A percentile compares a stretch with the other conserved stretches of the same genome.
These are phyloP conservation scores for Tubosaeta sp. DNA, from an alignment of 768 basidiomycete genomes.

Conservation along the genomic window DNA sequence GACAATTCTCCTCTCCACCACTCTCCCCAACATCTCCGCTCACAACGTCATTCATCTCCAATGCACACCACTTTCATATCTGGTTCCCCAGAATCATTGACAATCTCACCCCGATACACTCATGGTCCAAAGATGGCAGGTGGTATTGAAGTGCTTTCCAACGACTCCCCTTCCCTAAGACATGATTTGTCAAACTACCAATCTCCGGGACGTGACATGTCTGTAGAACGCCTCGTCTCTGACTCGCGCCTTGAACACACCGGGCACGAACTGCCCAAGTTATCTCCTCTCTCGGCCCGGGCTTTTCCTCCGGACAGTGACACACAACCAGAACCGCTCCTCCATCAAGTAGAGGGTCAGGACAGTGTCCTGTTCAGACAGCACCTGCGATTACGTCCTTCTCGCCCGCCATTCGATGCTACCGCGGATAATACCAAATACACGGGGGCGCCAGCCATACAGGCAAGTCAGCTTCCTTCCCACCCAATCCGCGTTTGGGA, in stretches of 20 bases:
- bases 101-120: constrained; percentile 18
- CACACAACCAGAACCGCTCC: background rate
- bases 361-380: constrained; percentile 4
- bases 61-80: background rate
- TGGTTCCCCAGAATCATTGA: background rate
- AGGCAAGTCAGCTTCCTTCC: constrained; percentile 2
- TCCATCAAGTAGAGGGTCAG: constrained; percentile 1
- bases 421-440: background rate
- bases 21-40: constrained; percentile 15
- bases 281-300: constrained; percentile 8
- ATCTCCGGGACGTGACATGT: constrained; percentile 9
- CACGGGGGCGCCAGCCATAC: background rate
- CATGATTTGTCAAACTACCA: constrained; percentile 13
- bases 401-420: background rate
- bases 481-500: constrained; percentile 29
- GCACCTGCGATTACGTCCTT: constrained; percentile 5
- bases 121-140: constrained; percentile 27
- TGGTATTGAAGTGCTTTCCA: constrained; percentile 21
- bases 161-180: constrained; percentile 10
- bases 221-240: constrained; percentile 12
- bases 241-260: constrained; percentile 9
- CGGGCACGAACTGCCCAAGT: constrained; percentile 7
- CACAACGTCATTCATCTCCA: constrained; percentile 13
- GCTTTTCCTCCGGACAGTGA: constrained; percentile 7
- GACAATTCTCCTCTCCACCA: constrained; percentile 17